phyloP scores from a whole-genome alignment of 2,329 filamentous ascomycete genomes.

The Chaetomium olivaceum region DNA sequence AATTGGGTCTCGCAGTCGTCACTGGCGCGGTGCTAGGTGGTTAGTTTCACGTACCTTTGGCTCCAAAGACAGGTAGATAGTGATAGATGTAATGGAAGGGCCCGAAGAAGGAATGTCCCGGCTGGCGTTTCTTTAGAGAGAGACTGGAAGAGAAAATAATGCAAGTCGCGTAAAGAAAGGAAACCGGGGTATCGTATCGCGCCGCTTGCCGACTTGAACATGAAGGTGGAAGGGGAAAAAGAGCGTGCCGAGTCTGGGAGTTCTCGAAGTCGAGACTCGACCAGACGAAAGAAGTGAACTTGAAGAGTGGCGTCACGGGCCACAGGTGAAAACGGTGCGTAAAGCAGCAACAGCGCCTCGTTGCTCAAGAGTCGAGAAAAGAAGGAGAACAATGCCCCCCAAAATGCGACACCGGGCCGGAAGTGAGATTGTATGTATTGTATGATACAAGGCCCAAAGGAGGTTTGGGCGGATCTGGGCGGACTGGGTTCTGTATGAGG shows the following conservation, averaged over 20 bases:
- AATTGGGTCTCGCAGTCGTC: not conserved
- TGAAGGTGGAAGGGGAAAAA: not conserved
- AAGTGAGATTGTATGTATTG: constrained; percentile 20
- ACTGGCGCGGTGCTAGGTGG: not conserved
- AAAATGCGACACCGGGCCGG: not conserved
- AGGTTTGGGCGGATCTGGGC: constrained; percentile 20
- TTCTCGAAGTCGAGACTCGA: constrained; percentile 9
- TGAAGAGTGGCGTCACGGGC: not conserved
- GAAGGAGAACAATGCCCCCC: constrained; percentile 14
- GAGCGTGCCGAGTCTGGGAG: constrained; percentile 4
- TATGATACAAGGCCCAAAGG: constrained; percentile 14
- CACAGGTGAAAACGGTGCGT: not conserved
- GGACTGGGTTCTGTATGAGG: constrained; percentile 16
- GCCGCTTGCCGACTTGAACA: not conserved
- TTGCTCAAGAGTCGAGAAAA: constrained; percentile 17
- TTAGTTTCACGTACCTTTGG: not conserved
- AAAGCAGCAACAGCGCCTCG: constrained; percentile 1
- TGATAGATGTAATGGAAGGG: not conserved
- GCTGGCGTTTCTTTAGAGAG: not conserved
- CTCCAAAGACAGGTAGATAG: not conserved
- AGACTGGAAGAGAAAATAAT: constrained; percentile 4
- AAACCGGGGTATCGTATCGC: constrained; percentile 12
- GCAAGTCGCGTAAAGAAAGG: not conserved
- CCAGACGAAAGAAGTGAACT: not conserved
- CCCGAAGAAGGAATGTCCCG: not conserved